Percentiles rank a stretch among this genome's conserved stretches.
Evolutionary conservation across 148 eudicot genomes (phyloP).

Genomic region (Bassia scoparia): DNA sequence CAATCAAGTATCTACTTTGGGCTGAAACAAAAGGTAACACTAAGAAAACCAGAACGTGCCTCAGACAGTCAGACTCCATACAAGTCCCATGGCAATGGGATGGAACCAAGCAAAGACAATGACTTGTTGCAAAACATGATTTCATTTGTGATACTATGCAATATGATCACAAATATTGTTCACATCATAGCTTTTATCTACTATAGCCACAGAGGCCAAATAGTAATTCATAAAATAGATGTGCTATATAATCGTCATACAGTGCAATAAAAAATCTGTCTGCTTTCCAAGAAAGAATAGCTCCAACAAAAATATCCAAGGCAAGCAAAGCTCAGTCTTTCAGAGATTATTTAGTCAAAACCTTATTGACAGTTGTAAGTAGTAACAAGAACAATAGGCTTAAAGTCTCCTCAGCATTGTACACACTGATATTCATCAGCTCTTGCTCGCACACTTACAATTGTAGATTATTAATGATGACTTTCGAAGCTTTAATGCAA

Average conservation of each 20-base stretch:
- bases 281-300: background rate
- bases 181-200: no score
- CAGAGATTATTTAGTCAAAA: no score
- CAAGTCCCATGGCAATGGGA: background rate
- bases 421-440: background rate
- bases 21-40: no score
- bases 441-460: background rate
- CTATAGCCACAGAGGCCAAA: no score
- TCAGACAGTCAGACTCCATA: background rate
- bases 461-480: background rate
- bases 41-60: background rate
- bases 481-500: background rate
- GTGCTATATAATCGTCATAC: background rate
- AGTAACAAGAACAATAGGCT: background rate
- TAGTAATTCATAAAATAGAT: background rate
- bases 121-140: background rate
- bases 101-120: background rate
- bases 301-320: background rate
- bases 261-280: background rate
- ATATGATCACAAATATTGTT: no score
- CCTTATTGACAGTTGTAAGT: no score
- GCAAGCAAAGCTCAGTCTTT: conserved; percentile 1
- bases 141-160: background rate
- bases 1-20: background rate
- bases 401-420: background rate